A percentile compares a stretch with the other conserved stretches of the same genome.
Conservation (phyloP, 2,329 filamentous ascomycete species). For the Pseudogymnoascus sp. region DNA sequence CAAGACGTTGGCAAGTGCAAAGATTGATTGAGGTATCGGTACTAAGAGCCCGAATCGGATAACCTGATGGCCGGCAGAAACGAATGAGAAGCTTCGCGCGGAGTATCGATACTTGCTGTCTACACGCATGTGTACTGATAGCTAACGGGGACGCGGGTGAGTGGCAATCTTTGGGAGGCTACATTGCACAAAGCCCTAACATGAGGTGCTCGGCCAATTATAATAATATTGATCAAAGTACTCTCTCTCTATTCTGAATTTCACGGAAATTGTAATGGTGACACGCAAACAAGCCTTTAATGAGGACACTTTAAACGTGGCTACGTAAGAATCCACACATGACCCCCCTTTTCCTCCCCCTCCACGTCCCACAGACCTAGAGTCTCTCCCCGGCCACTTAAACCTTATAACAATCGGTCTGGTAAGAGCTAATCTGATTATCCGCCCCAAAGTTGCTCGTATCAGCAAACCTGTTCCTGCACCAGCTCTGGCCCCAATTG, state of each 20-base stretch:
- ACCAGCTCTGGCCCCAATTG: background rate
- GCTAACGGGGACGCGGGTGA: background rate
- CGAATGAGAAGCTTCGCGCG: background rate
- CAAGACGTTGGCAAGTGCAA: constrained; percentile 61
- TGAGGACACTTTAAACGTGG: background rate
- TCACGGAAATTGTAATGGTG: background rate
- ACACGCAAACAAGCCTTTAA: background rate
- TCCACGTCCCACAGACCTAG: background rate
- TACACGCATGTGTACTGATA: background rate
- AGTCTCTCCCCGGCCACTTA: background rate
- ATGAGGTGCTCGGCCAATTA: background rate
- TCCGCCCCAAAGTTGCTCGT: background rate
- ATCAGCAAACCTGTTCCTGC: background rate
- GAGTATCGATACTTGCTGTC: background rate
- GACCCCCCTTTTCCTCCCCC: background rate
- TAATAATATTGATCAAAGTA: background rate
- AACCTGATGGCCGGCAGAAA: background rate
- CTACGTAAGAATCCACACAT: background rate
- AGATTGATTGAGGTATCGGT: constrained; percentile 50
- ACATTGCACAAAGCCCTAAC: background rate
- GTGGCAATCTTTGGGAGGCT: background rate
- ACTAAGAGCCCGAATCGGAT: background rate
- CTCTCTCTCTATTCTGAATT: background rate
- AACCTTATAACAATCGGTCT: background rate
- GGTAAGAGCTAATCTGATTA: background rate